Evolutionary conservation across 164 flowering plant species (phyloP), one percentile per base, ranked within the genome.

Genomic region (Aristolochia californica): DNA sequence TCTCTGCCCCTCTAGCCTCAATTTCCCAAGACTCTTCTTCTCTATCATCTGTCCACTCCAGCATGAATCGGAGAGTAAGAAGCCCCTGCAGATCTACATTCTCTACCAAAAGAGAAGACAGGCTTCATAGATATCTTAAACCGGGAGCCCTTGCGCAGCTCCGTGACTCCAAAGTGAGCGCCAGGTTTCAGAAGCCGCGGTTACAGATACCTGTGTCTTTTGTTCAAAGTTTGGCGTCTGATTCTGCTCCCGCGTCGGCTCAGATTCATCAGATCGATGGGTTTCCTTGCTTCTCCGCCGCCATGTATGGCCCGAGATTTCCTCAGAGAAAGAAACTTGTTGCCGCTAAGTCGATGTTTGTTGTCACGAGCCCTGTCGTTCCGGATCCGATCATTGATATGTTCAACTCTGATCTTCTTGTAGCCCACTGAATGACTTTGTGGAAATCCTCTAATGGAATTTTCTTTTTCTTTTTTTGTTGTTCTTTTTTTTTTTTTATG

Each of bases 281-380:
- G 11, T 48, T 73, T 10, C 77, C 75, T 49, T 68, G 68, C 34
- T 68, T 70, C 57, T 12, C 57, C 5, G 55, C 65, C 15, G 55
- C 71, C 61, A 45, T 47, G 54, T 60, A 13, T 14, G 71, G 70
- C 49, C 75, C 75, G 16, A 62, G 68, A 2, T 68, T 58, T 54
- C 73, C 71, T 0, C 73, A 67, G 58, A 67, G 78, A 65, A 77
- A 77, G 75, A 70, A 68, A 62, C 78, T 77, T 44, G 70, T 72
- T 18, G 81, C 78, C 0, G 30, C 73, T 4, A 70, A 67, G 67
- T 63, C 75, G 43, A 23, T 70, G 16, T 62, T 61, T 50, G 53
- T 67, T 17, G 15, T 52, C 18, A 61, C 73, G 3, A 47, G 67
- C 1, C 23, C 65, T 1, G 74, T 43, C 15, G 25, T 66, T 14